A percentile compares a stretch with the other conserved stretches of the same genome.
phyloP scores from a whole-genome alignment of 164 flowering plant species.

The Kalanchoe fedtschenkoi region DNA sequence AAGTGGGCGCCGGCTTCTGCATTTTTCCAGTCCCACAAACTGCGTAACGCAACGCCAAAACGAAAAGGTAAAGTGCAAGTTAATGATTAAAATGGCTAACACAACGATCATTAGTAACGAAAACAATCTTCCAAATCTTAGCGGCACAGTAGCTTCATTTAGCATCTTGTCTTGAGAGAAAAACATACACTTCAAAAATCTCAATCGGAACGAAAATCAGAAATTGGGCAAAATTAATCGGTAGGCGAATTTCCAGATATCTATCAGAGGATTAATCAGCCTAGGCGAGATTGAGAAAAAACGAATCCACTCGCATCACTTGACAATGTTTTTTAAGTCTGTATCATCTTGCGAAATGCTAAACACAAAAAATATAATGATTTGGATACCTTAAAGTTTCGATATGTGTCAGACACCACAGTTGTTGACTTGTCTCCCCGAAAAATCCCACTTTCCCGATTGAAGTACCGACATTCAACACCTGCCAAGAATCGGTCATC shows the following conservation, averaged over 20 bases:
- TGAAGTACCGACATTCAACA: slow-evolving; percentile 86
- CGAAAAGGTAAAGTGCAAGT: neutral
- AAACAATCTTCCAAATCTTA: neutral
- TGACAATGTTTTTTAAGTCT: too few relatives aligned
- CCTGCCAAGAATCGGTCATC: slow-evolving; percentile 34
- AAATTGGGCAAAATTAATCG: too few relatives aligned
- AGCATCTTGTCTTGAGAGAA: neutral
- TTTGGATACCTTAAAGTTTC: slow-evolving; percentile 72
- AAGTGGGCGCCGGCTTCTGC: slow-evolving; percentile 43
- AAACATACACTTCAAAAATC: too few relatives aligned
- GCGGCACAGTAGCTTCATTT: neutral
- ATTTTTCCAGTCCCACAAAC: slow-evolving; percentile 82
- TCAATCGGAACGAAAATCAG: too few relatives aligned
- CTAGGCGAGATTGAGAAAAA: too few relatives aligned
- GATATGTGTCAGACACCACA: slow-evolving; percentile 88
- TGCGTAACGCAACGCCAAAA: slow-evolving; percentile 12
- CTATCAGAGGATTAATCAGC: too few relatives aligned
- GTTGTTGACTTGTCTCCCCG: slow-evolving; percentile 53
- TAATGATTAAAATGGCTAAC: neutral
- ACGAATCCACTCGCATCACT: too few relatives aligned
- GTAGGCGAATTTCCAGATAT: too few relatives aligned
- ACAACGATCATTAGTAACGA: neutral
- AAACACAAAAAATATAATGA: too few relatives aligned
- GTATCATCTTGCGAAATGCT: too few relatives aligned
- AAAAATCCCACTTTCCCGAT: slow-evolving; percentile 75